Conservation (phyloP, 345 rosid species). For the Luvunga scandens region DNA sequence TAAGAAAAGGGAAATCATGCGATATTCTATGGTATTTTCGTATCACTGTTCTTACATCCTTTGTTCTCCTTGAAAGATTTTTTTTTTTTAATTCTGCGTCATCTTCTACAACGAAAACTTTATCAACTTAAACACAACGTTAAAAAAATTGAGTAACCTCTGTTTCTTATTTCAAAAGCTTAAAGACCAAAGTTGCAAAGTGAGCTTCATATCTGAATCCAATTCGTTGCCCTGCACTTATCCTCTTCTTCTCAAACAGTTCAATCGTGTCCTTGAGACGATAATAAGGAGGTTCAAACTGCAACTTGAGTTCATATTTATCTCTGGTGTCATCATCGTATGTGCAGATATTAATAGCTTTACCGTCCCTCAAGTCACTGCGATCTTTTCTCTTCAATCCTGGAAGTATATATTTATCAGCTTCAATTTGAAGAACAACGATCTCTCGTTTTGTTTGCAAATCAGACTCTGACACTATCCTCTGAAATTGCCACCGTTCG, state of each 20-base stretch:
- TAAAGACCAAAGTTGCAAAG: slow-evolving; percentile 21
- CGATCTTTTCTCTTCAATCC: background rate
- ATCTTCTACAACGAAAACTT: too few species aligned
- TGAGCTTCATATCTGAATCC: slow-evolving; percentile 22
- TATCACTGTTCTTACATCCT: too few species aligned
- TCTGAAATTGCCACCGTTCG: slow-evolving; percentile 18
- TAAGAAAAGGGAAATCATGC: too few species aligned
- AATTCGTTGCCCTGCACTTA: background rate
- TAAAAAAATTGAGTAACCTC: background rate
- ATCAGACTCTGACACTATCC: background rate
- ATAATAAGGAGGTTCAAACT: slow-evolving; percentile 4
- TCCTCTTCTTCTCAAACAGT: background rate
- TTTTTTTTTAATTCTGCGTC: too few species aligned
- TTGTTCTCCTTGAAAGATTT: too few species aligned
- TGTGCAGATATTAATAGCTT: background rate
- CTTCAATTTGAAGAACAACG: background rate
- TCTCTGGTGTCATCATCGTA: slow-evolving; percentile 2
- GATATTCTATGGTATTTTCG: too few species aligned
- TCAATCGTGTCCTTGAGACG: slow-evolving; percentile 5
- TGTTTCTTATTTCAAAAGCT: background rate
- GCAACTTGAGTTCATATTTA: background rate
- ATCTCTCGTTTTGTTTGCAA: background rate
- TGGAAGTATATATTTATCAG: slow-evolving; percentile 2
- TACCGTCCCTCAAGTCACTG: background rate
- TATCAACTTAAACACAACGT: background rate